These are phyloP conservation scores for Acorus gramineus DNA, from an alignment of 106 monocot genomes.

Conservation along the genomic window DNA sequence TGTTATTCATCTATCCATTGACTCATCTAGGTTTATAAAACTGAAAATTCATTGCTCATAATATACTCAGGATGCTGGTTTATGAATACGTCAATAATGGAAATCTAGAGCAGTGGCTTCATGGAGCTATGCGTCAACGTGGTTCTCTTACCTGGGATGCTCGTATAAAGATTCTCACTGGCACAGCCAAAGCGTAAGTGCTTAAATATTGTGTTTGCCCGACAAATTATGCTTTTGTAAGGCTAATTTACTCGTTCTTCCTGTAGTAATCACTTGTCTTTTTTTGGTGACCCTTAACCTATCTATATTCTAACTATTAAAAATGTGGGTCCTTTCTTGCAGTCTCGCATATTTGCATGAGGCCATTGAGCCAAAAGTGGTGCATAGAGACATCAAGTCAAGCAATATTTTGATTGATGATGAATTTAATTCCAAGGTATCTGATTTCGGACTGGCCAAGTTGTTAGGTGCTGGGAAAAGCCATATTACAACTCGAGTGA, in stretches of 20 bases:
- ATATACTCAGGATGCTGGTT: conserved; percentile 56
- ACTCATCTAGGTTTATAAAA: conserved; percentile 2
- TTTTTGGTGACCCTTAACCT: not conserved
- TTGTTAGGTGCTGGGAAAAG: conserved; percentile 58
- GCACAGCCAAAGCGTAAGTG: conserved; percentile 68
- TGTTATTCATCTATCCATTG: not conserved
- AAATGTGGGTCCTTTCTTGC: conserved; percentile 1
- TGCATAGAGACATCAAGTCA: conserved; percentile 67
- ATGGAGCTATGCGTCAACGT: conserved; percentile 45
- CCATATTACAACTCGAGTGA: conserved; percentile 55
- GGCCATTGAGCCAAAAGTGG: conserved; percentile 68
- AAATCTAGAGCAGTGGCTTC: conserved; percentile 82
- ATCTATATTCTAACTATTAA: not conserved
- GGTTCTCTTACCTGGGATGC: conserved; percentile 66
- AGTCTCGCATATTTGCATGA: conserved; percentile 68
- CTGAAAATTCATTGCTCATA: not conserved
- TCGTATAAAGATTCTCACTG: conserved; percentile 56
- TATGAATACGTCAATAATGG: conserved; percentile 83
- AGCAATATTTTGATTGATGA: conserved; percentile 64
- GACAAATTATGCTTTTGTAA: not conserved
- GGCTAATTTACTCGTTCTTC: no score
- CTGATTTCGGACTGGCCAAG: conserved; percentile 71
- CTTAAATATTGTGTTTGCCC: not conserved
- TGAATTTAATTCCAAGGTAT: conserved; percentile 59
- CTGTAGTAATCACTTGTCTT: no score